Evolutionary conservation across 345 rosid species (phyloP).

Genomic region (Syzygium aqueum): DNA sequence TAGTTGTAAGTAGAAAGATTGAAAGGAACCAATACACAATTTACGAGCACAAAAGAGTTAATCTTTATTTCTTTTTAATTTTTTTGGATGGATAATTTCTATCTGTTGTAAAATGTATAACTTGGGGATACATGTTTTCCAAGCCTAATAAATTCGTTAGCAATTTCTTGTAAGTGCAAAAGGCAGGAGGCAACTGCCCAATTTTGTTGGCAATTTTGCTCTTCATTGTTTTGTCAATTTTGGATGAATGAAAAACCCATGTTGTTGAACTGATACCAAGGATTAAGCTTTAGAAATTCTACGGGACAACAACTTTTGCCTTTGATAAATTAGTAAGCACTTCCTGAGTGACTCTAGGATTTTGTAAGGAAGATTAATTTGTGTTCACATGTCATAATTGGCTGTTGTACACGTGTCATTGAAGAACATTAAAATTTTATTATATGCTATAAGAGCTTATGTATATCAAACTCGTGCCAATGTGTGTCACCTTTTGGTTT

Average conservation of each 20-base stretch:
- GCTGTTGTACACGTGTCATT: too few species aligned
- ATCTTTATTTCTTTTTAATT: background rate
- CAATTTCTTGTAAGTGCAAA: background rate
- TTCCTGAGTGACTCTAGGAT: too few species aligned
- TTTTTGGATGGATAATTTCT: background rate
- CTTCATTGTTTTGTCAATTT: background rate
- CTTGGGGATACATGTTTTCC: background rate
- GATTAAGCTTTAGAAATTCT: too few species aligned
- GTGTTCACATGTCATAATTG: too few species aligned
- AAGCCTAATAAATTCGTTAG: background rate
- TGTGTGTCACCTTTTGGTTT: too few species aligned
- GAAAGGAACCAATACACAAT: background rate
- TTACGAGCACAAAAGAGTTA: background rate
- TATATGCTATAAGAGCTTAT: too few species aligned
- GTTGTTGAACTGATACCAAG: background rate
- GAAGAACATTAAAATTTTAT: too few species aligned
- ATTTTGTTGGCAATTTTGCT: background rate
- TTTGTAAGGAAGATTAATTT: too few species aligned
- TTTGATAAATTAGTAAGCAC: too few species aligned
- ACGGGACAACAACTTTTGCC: too few species aligned
- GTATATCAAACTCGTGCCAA: too few species aligned
- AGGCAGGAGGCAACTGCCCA: background rate
- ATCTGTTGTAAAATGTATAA: background rate
- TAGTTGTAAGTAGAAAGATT: background rate
- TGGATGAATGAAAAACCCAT: background rate